Evolutionary conservation across 2,329 filamentous ascomycete genomes (phyloP).

Genomic region (Trichoderma koningiopsis): DNA sequence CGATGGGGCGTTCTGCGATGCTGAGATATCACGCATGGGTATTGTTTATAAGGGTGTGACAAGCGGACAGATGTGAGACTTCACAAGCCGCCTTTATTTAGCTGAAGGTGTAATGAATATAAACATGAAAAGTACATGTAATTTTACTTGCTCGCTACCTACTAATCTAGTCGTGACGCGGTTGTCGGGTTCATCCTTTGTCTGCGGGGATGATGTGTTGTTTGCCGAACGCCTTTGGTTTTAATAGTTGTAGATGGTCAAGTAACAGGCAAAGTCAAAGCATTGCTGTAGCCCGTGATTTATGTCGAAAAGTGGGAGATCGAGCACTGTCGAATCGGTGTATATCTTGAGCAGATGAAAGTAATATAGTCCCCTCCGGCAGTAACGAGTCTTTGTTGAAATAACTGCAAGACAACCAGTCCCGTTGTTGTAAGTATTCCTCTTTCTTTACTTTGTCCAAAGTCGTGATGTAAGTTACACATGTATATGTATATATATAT

Average conservation of each 20-base stretch:
- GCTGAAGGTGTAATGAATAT: constrained; percentile 2
- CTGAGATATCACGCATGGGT: constrained; percentile 3
- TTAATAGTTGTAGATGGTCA: background rate
- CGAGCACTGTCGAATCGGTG: background rate
- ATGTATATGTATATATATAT: background rate
- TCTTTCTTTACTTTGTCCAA: background rate
- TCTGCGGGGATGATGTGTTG: background rate
- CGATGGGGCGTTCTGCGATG: constrained; percentile 4
- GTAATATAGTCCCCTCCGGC: background rate
- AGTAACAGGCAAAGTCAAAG: background rate
- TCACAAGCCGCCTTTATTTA: constrained; percentile 3
- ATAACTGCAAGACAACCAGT: background rate
- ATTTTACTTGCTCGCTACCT: background rate
- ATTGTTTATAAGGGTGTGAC: constrained; percentile 13
- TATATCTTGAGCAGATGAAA: background rate
- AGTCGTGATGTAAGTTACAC: background rate
- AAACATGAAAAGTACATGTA: background rate
- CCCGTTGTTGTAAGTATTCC: background rate
- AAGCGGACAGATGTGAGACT: constrained; percentile 9
- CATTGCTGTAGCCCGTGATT: background rate
- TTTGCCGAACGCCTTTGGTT: background rate
- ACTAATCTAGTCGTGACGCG: background rate
- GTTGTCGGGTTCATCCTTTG: background rate
- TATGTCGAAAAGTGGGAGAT: background rate
- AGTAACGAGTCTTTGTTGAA: background rate